Percentiles rank a stretch among this genome's conserved stretches.
Conservation (phyloP, 176 grass and related monocot species). For the Oryza meyeriana region DNA sequence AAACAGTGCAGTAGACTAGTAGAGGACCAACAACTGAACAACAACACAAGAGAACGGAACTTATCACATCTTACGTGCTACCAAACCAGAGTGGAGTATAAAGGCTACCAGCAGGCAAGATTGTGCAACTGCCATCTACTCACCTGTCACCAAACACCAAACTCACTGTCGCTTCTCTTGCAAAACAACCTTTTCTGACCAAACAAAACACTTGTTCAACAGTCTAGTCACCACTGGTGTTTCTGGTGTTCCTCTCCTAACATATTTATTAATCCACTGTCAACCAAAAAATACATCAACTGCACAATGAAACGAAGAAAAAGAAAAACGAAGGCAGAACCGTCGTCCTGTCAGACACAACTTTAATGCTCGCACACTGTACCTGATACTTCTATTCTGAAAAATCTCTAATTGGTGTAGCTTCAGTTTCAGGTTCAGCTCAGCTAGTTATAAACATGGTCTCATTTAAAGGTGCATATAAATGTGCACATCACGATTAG, state of each 20-base stretch:
- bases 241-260: neutral
- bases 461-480: neutral
- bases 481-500: neutral
- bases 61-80: neutral
- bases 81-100: neutral
- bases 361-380: slow-evolving; percentile 53
- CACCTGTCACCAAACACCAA: slow-evolving; percentile 1
- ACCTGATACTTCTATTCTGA: slow-evolving; percentile 17
- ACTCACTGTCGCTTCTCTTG: neutral
- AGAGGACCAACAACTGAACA: too few species aligned
- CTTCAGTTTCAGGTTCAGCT: too few species aligned
- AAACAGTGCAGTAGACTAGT: neutral
- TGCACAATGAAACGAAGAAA: too few species aligned
- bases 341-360: slow-evolving; percentile 45
- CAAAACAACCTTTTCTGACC: too few species aligned
- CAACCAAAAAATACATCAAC: neutral
- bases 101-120: too few species aligned
- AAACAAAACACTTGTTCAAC: too few species aligned
- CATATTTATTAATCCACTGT: neutral
- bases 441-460: neutral
- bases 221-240: neutral
- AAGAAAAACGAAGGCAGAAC: neutral
- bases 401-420: neutral
- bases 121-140: neutral
- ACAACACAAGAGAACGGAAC: neutral